A percentile compares a stretch with the other conserved stretches of the same genome.
Conservation (phyloP, 169 alveolate species). For the Plasmodium gonderi region DNA sequence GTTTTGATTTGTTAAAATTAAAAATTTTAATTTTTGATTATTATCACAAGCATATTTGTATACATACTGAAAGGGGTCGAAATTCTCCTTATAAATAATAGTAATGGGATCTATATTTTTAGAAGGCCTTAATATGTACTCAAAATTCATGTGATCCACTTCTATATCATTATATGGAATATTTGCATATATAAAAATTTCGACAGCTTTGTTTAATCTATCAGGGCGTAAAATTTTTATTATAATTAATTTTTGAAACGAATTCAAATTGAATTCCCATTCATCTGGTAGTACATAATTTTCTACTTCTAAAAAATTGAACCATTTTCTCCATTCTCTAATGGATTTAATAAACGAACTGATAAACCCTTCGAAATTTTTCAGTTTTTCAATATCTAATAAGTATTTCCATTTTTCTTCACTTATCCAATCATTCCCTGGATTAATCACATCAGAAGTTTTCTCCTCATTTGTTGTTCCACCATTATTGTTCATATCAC, state of each 20-base stretch:
- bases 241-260: conserved; percentile 72
- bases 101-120: conserved; percentile 52
- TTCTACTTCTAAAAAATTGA: conserved; percentile 67
- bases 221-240: conserved; percentile 73
- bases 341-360: conserved; percentile 72
- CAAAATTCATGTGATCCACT: conserved; percentile 52
- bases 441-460: conserved; percentile 26
- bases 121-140: conserved; percentile 38
- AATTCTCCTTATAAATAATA: conserved; percentile 50
- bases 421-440: conserved; percentile 76
- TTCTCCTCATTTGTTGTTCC: conserved; percentile 24
- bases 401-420: conserved; percentile 55
- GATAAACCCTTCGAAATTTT: conserved; percentile 73
- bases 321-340: conserved; percentile 78
- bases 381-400: conserved; percentile 64
- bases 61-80: conserved; percentile 72
- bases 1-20: conserved; percentile 45
- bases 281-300: conserved; percentile 66
- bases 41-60: conserved; percentile 46
- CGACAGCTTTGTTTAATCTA: conserved; percentile 74
- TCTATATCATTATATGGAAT: conserved; percentile 68
- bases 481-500: conserved; percentile 15
- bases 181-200: conserved; percentile 41
- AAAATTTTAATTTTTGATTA: conserved; percentile 60
- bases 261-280: conserved; percentile 76